Evolutionary conservation across 192 early-diverging fungal species (phyloP), one percentile per base, ranked within the genome.

Genomic region (Backusella tarrabulga): DNA sequence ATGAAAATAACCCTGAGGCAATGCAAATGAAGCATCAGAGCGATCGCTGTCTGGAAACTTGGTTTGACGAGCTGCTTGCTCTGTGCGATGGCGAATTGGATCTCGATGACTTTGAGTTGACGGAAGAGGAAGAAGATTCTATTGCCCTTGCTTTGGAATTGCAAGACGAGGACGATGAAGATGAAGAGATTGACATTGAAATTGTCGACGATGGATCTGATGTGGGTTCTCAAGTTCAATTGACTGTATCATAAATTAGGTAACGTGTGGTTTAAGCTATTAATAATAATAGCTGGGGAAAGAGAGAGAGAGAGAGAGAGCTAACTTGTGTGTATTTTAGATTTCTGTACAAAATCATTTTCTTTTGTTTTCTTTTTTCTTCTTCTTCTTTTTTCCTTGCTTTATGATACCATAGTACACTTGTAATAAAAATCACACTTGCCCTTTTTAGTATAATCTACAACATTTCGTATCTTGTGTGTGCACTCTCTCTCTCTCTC

Each of bases 31-130:
- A 78, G 66, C 60, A 82, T 17, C 69, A 82, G 40, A 78, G 77
- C 15, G 80, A 78, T 32, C 67, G 71, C 4, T 82, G 73, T 52
- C 23, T 82, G 8, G 80, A 82, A 68, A 5, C 74, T 40, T 82
- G 80, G 80, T 78, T 82, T 35, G 80, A 82, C 29, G 77, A 82
- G 38, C 32, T 82, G 23, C 70, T 82, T 7, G 80, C 77, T 35
- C 76, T 52, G 23, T 82, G 77, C 35, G 80, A 82, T 32, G 80
- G 73, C 29, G 80, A 82, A 72, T 70, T 82, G 17, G 36, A 74
- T 6, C 40, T 78, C 15, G 68, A 68, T 44, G 68, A 52, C 7
- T 67, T 75, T 32, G 76, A 77, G 34, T 56, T 46, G 29, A 32
- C 34, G 23, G 79, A 80, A 60, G 75, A 76, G n/a, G 75, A 80